These are phyloP conservation scores for Polyplosphaeria fusca DNA, from an alignment of 495 filamentous ascomycete species.

Conservation along the genomic window DNA sequence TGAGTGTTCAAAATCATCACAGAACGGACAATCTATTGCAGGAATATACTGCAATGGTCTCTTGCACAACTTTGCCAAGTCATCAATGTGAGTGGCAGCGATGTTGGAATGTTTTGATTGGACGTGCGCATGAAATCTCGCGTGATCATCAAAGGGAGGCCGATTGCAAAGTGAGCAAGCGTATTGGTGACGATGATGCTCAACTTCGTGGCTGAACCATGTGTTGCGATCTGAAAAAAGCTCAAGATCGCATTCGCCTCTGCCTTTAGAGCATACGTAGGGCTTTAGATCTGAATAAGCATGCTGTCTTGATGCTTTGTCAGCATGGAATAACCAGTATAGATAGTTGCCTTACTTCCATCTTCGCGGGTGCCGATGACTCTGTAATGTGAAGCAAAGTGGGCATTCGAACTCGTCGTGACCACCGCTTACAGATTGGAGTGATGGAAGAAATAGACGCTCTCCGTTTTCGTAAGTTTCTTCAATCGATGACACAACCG, in stretches of 20 bases:
- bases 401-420: slow-evolving; percentile 37
- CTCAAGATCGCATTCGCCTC: slow-evolving; percentile 32
- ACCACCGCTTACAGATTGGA: slow-evolving; percentile 13
- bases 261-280: slow-evolving; percentile 40
- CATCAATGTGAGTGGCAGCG: neutral
- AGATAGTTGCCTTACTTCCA: slow-evolving; percentile 19
- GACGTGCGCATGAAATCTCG: slow-evolving; percentile 3
- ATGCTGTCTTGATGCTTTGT: slow-evolving; percentile 23
- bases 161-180: slow-evolving; percentile 31
- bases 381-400: slow-evolving; percentile 37
- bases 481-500: slow-evolving; percentile 12
- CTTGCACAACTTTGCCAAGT: neutral
- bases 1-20: slow-evolving; percentile 1
- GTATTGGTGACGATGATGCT: slow-evolving; percentile 34
- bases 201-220: slow-evolving; percentile 42
- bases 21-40: slow-evolving; percentile 18
- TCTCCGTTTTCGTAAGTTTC: slow-evolving; percentile 5
- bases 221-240: slow-evolving; percentile 34
- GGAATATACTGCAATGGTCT: slow-evolving; percentile 11
- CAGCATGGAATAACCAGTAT: neutral
- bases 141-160: neutral
- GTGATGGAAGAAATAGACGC: neutral
- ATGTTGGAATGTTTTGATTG: neutral
- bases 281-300: slow-evolving; percentile 39
- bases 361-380: slow-evolving; percentile 22